A percentile compares a stretch with the other conserved stretches of the same genome.
Evolutionary conservation across 1,139 yeast species (phyloP).

Genomic region (Kodamaea sp.): DNA sequence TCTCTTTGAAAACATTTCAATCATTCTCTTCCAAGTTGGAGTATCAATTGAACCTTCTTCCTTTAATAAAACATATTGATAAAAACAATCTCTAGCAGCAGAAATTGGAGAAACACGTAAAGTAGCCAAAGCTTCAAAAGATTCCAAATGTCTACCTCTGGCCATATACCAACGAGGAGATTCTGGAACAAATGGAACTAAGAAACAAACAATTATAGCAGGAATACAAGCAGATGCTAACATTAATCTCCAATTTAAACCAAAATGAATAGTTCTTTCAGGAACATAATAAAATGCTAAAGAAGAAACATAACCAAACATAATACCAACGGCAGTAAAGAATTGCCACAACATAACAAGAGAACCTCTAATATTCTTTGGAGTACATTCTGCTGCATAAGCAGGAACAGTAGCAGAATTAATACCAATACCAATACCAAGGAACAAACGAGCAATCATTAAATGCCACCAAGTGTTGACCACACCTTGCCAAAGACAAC

Average conservation of each 20-base stretch:
- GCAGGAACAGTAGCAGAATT: conserved; percentile 81
- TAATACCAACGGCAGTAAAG: conserved; percentile 84
- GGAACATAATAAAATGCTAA: conserved; percentile 50
- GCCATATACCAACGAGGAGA: conserved; percentile 32
- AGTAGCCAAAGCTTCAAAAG: conserved; percentile 17
- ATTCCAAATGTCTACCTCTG: conserved; percentile 23
- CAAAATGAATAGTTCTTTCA: conserved; percentile 18
- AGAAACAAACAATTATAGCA: conserved; percentile 63
- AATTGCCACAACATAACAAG: conserved; percentile 87
- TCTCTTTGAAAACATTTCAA: conserved; percentile 61
- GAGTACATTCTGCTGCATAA: conserved; percentile 77
- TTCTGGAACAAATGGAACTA: conserved; percentile 51
- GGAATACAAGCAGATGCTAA: conserved; percentile 75
- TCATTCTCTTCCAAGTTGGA: conserved; percentile 50
- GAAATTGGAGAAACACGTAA: conserved; percentile 20
- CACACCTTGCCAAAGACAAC: conserved; percentile 78
- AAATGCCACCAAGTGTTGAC: conserved; percentile 73
- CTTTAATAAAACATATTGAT: conserved; percentile 34
- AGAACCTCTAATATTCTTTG: conserved; percentile 73
- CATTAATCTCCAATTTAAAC: conserved; percentile 78
- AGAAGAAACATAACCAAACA: conserved; percentile 71
- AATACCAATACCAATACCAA: conserved; percentile 80
- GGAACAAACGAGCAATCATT: conserved; percentile 64
- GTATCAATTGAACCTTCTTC: conserved; percentile 61
- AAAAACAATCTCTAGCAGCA: conserved; percentile 28